phyloP scores from a whole-genome alignment of 2,329 filamentous ascomycete species.

The Coniella lustricola region DNA sequence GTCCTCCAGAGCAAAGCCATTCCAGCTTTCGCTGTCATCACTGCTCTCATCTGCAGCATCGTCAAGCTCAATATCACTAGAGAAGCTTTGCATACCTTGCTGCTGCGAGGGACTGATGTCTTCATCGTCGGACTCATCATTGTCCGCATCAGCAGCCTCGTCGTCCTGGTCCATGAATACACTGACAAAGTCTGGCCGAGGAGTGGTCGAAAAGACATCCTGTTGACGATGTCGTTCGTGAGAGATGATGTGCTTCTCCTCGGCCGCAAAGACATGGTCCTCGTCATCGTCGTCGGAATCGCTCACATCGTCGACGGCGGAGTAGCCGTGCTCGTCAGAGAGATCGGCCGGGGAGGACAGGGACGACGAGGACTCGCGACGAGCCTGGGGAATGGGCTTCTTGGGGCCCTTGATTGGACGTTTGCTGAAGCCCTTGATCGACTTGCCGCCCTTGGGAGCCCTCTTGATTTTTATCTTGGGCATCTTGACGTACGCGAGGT shows the following conservation, averaged over 20 bases:
- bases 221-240: constrained; percentile 32
- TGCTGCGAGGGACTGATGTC: constrained; percentile 30
- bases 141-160: constrained; percentile 30
- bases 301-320: constrained; percentile 70
- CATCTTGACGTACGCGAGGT: too few species aligned
- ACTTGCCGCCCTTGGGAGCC: constrained; percentile 12
- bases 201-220: constrained; percentile 34
- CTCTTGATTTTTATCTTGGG: constrained; percentile 14
- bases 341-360: constrained; percentile 49
- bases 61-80: constrained; percentile 23
- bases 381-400: constrained; percentile 25
- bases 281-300: constrained; percentile 74
- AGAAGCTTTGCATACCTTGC: constrained; percentile 24
- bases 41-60: constrained; percentile 31
- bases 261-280: constrained; percentile 67
- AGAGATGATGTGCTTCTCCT: constrained; percentile 66
- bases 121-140: constrained; percentile 31
- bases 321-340: constrained; percentile 65
- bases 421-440: constrained; percentile 15
- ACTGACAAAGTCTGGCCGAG: constrained; percentile 38
- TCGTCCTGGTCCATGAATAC: constrained; percentile 20
- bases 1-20: constrained; percentile 34
- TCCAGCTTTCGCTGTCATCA: constrained; percentile 37
- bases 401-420: constrained; percentile 9
- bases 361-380: constrained; percentile 48